These are phyloP conservation scores for Filosporella fistucella DNA, from an alignment of 495 filamentous ascomycete species.

Conservation along the genomic window DNA sequence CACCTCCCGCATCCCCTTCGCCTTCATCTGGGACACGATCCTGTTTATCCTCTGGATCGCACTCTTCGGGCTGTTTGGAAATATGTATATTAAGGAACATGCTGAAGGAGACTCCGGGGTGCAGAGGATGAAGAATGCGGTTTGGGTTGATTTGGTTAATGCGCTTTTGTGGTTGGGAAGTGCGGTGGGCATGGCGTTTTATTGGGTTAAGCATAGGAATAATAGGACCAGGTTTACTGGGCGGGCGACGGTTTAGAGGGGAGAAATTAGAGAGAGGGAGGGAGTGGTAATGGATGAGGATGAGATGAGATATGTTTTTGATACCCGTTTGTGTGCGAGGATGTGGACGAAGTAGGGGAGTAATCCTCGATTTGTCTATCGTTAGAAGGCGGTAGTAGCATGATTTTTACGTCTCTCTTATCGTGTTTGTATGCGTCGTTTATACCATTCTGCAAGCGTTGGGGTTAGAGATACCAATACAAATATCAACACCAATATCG, in stretches of 20 bases:
- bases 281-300: neutral
- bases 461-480: no score
- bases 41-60: slow-evolving; percentile 73
- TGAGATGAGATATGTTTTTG: no score
- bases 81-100: slow-evolving; percentile 67
- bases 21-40: slow-evolving; percentile 65
- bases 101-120: slow-evolving; percentile 54
- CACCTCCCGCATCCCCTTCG: slow-evolving; percentile 51
- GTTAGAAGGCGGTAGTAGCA: no score
- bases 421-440: no score
- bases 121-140: slow-evolving; percentile 76
- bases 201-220: slow-evolving; percentile 39
- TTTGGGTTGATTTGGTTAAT: slow-evolving; percentile 66
- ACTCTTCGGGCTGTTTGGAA: slow-evolving; percentile 78
- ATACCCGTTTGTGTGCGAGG: no score
- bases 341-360: no score
- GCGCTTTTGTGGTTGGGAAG: slow-evolving; percentile 68
- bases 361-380: no score
- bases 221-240: slow-evolving; percentile 41
- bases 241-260: slow-evolving; percentile 36
- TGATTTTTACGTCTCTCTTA: no score
- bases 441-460: no score
- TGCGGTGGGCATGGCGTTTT: slow-evolving; percentile 33
- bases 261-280: neutral
- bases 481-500: no score